Percentiles rank a stretch among this genome's conserved stretches.
Conservation (phyloP, 768 basidiomycete species). For the Crucibulum laeve region DNA sequence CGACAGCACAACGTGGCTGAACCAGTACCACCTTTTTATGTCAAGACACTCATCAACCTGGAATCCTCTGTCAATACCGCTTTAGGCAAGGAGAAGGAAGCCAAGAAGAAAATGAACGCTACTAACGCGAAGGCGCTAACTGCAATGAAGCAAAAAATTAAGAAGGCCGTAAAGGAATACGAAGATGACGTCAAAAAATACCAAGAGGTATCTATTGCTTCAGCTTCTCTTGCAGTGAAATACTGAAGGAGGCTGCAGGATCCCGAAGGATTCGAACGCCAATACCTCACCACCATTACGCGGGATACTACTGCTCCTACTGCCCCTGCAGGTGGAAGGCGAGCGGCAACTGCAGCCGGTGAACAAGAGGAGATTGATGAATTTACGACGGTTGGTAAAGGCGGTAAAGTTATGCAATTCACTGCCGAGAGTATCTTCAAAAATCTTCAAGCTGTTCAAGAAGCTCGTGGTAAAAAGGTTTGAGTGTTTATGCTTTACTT, state of each 20-base stretch:
- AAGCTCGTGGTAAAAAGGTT: slow-evolving; percentile 97
- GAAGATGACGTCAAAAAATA: slow-evolving; percentile 78
- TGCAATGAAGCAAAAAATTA: slow-evolving; percentile 97
- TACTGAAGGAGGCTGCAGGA: slow-evolving; percentile 48
- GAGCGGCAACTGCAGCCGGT: slow-evolving; percentile 26
- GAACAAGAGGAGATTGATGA: slow-evolving; percentile 56
- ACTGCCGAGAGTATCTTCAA: slow-evolving; percentile 89
- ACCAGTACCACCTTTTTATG: slow-evolving; percentile 82
- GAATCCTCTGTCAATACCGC: slow-evolving; percentile 74
- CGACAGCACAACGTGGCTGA: slow-evolving; percentile 83
- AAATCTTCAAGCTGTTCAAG: slow-evolving; percentile 84
- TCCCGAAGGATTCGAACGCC: slow-evolving; percentile 81
- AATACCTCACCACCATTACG: slow-evolving; percentile 54
- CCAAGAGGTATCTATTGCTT: slow-evolving; percentile 53
- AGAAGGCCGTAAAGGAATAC: slow-evolving; percentile 86
- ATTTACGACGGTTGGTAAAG: slow-evolving; percentile 89
- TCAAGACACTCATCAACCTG: slow-evolving; percentile 68
- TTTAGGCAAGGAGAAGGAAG: slow-evolving; percentile 82
- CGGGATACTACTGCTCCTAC: slow-evolving; percentile 35
- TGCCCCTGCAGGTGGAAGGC: slow-evolving; percentile 23
- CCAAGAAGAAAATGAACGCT: slow-evolving; percentile 96
- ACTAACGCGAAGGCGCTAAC: slow-evolving; percentile 91
- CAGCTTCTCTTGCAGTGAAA: neutral
- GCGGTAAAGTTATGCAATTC: slow-evolving; percentile 79
- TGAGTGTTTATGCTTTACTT: slow-evolving; percentile 11